Evolutionary conservation across 495 filamentous ascomycete genomes (phyloP).

Genomic region (Penicillium coprophilum): DNA sequence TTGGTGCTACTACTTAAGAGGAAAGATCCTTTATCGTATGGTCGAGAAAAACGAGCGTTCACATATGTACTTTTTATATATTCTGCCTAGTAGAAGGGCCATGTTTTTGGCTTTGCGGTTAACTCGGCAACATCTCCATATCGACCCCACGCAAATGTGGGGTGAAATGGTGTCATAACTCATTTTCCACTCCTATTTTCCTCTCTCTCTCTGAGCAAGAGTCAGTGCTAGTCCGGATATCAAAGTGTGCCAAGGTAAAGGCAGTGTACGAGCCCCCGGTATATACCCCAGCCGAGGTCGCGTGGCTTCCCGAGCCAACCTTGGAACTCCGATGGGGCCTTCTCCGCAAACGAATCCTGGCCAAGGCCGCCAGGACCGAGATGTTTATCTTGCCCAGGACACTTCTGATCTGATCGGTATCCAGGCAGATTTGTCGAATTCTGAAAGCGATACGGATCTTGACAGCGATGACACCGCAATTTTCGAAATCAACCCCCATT

Average conservation of each 20-base stretch:
- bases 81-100: no score
- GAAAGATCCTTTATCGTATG: no score
- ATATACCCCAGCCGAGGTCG: conserved; percentile 9
- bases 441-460: conserved; percentile 18
- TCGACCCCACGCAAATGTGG: background rate
- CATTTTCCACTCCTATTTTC: conserved; percentile 2
- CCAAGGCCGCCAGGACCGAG: conserved; percentile 6
- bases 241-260: background rate
- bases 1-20: no score
- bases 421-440: background rate
- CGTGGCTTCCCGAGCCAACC: conserved; percentile 11
- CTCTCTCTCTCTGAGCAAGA: background rate
- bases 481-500: conserved; percentile 11
- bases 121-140: conserved; percentile 7
- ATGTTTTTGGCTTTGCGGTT: background rate
- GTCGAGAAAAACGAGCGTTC: no score
- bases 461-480: conserved; percentile 22
- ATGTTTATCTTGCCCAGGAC: background rate
- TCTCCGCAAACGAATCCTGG: conserved; percentile 9
- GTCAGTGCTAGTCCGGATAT: background rate
- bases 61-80: no score
- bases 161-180: conserved; percentile 7
- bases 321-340: conserved; percentile 21
- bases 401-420: background rate
- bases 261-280: background rate